Evolutionary conservation across 2,329 filamentous ascomycete genomes (phyloP).

Genomic region (Fusarium luffae): DNA sequence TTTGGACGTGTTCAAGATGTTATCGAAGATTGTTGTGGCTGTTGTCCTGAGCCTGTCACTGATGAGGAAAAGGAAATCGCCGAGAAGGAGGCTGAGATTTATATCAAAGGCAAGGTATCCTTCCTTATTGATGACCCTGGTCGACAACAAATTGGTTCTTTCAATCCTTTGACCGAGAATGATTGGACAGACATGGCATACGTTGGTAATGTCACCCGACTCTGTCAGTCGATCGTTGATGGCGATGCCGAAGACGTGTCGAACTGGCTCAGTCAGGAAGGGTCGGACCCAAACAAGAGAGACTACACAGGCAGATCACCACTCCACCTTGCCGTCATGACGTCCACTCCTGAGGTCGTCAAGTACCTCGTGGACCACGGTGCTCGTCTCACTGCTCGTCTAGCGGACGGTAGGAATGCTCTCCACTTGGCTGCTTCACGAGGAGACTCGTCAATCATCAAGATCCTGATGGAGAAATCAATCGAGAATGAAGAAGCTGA

Average conservation of each 20-base stretch:
- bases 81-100: constrained; percentile 78
- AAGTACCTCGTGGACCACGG: constrained; percentile 76
- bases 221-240: constrained; percentile 86
- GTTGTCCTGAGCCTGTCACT: constrained; percentile 76
- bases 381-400: constrained; percentile 76
- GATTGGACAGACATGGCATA: constrained; percentile 96
- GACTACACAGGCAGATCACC: constrained; percentile 84
- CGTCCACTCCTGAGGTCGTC: constrained; percentile 76
- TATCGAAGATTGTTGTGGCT: constrained; percentile 83
- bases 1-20: constrained; percentile 82
- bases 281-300: constrained; percentile 75
- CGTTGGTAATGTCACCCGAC: constrained; percentile 77
- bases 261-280: constrained; percentile 76
- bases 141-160: constrained; percentile 75
- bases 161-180: constrained; percentile 82
- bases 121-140: constrained; percentile 87
- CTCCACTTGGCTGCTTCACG: constrained; percentile 83
- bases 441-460: constrained; percentile 76
- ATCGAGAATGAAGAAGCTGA: constrained; percentile 77
- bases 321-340: constrained; percentile 78
- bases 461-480: constrained; percentile 78
- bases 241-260: constrained; percentile 75
- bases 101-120: constrained; percentile 76
- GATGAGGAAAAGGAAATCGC: constrained; percentile 77
- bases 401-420: constrained; percentile 83